These are phyloP conservation scores for Solanum hybrid DNA, from an alignment of 305 asterid genomes.

Conservation along the genomic window DNA sequence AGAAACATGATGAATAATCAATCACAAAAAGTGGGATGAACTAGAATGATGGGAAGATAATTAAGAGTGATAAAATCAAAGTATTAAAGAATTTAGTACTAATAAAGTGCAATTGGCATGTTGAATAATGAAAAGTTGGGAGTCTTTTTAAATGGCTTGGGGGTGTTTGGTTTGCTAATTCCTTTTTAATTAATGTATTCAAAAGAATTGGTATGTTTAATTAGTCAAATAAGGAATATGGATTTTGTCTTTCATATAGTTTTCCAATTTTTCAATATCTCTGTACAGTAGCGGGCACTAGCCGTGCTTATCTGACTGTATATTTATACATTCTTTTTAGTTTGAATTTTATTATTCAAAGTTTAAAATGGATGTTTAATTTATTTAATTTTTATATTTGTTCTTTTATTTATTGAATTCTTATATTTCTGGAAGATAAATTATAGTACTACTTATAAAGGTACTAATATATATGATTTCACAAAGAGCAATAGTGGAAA, in stretches of 20 bases:
- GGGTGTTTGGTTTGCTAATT: neutral
- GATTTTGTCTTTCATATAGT: neutral
- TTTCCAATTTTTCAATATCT: neutral
- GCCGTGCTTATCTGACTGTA: neutral
- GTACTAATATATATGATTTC: too few species aligned
- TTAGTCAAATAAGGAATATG: neutral
- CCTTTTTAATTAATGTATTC: neutral
- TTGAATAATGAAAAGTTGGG: neutral
- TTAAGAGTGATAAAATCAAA: neutral
- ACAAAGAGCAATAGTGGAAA: too few species aligned
- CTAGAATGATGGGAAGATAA: too few species aligned
- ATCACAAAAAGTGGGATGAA: neutral
- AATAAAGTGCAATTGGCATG: neutral
- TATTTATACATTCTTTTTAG: neutral
- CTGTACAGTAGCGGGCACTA: neutral
- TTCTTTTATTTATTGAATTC: too few species aligned
- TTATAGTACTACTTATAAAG: neutral
- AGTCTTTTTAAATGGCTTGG: neutral
- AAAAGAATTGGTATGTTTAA: neutral
- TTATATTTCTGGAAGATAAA: too few species aligned
- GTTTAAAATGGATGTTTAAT: too few species aligned
- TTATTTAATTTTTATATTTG: too few species aligned
- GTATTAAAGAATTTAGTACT: neutral
- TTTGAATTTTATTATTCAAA: too few species aligned
- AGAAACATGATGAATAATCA: conserved; percentile 25